Evolutionary conservation across 2,329 filamentous ascomycete species (phyloP), one percentile per base, ranked within the genome.

Genomic region (Verticillium nonalfalfae): DNA sequence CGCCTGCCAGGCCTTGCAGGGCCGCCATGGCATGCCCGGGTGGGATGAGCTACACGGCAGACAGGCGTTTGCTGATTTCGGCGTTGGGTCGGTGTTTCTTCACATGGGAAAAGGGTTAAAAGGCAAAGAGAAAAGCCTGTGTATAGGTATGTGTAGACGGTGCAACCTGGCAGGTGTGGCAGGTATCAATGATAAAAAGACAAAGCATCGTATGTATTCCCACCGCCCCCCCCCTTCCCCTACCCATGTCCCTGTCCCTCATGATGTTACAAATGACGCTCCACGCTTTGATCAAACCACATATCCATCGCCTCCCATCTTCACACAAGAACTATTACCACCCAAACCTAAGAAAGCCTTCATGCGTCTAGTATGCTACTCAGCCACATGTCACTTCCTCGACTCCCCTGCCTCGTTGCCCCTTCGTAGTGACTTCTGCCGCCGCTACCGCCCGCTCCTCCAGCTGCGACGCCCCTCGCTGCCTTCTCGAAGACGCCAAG

Each of bases 401-500:
- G 61, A 55, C n/a, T 33, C 50, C 13, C 56, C 11, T 31, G 3
- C 10, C 21, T 34, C 34, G 26, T 57, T 34, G 60, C 62, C 40
- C 45, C 60, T 58, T 65, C 64, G 40, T 63, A 64, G 58, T 62
- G 64, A 59, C 58, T 31, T 39, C 58, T 21, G 2, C 56, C 56
- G 9, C 33, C 31, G 4, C 15, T 31, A n/a, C 26, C 54, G 4
- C 26, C 18, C 33, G 33, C 57, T 3, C 39, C 56, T 40, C 54
- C 58, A 11, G 13, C 64, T 39, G 50, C 11, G 15, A 52, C 56
- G 57, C 31, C 58, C 40, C 38, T 62, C 50, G 36, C 65, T 52
- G 21, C 18, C 69, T 81, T 78, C 65, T 87, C 82, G 74, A 94
- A 93, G 40, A 90, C 72, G 64, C 83, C 79, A 68, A 88, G 75